Base-by-base conservation (phyloP, 2,329 filamentous ascomycete species). In the Dothistroma pini region DNA sequence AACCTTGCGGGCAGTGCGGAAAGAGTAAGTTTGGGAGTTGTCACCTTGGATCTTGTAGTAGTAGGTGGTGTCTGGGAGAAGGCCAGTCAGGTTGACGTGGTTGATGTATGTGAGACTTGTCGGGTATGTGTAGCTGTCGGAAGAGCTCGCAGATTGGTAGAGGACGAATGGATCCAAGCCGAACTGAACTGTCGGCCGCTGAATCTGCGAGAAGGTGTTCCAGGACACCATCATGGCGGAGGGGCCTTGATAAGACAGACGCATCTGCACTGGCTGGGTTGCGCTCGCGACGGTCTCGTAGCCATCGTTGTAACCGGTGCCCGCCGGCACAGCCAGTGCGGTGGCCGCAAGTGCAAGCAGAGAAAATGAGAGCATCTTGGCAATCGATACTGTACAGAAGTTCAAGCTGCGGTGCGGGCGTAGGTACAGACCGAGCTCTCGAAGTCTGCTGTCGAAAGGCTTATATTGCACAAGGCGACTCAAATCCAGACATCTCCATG, bases 91-190 rank as follows among this genome's bases (percentile, higher is more conserved):
- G 2, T 62, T 60, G 54, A 68, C 66, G 51, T 67, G 65, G 63
- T 68, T 68, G 62, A 63, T 68, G 57, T 63, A 68, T 4, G 66
- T 69, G 25, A 58, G 38, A 25, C 56, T 60, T 14, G 63, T 67
- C 22, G 55, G 57, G 56, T 68, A 68, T 3, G 66, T 69, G 56
- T 54, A 41, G 8, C 57, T 58, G 19, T 59, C 57, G 29, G 56
- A 47, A 12, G 64, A 66, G 12, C 56, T 56, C 2, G 60, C 56
- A 7, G 31, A 56, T 4, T 32, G 55, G 47, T 56, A 56, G 2
- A 62, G 53, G 10, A 53, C 19, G 10, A 44, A 21, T 53, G 60
- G 60, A 31, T 54, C 41, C 11, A 51, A 9, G 7, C 44, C 60
- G 34, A 34, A 62, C 4, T 54, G 14, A 11, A 62, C 60, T 12